Percentiles rank a stretch among this genome's conserved stretches.
phyloP scores from a whole-genome alignment of 164 flowering plant genomes.

The Echeveria elegans region DNA sequence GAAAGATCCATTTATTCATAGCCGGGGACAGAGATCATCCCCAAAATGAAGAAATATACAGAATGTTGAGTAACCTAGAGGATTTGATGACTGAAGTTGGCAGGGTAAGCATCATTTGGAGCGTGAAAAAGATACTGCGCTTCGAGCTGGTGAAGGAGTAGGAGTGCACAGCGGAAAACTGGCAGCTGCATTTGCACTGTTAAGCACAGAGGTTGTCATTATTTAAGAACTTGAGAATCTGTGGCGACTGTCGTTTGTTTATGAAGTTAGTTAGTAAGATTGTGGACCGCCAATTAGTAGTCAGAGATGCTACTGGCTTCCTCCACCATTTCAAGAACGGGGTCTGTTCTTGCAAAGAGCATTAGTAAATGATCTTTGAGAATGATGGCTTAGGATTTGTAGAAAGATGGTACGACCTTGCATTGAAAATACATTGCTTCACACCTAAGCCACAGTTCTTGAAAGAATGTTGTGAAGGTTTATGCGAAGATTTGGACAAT shows the following conservation, averaged over 20 bases:
- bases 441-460: background rate
- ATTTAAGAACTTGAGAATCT: constrained; percentile 81
- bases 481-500: background rate
- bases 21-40: constrained; percentile 65
- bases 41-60: constrained; percentile 47
- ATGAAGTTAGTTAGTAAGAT: constrained; percentile 62
- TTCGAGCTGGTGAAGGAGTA: constrained; percentile 17
- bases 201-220: constrained; percentile 60
- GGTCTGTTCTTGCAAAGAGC: constrained; percentile 78
- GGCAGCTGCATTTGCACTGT: constrained; percentile 68
- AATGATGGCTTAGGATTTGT: background rate
- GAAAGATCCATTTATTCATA: constrained; percentile 52
- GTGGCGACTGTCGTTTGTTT: constrained; percentile 68
- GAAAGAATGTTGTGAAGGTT: background rate
- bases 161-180: constrained; percentile 77
- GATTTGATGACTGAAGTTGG: constrained; percentile 21
- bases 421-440: background rate
- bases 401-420: background rate
- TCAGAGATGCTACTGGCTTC: constrained; percentile 84
- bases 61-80: constrained; percentile 49
- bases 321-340: constrained; percentile 84
- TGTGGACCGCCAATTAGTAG: constrained; percentile 46
- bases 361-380: constrained; percentile 36
- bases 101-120: constrained; percentile 8
- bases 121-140: constrained; percentile 11